Conservation (phyloP, 2,329 filamentous ascomycete species). For the Fusarium subglutinans region DNA sequence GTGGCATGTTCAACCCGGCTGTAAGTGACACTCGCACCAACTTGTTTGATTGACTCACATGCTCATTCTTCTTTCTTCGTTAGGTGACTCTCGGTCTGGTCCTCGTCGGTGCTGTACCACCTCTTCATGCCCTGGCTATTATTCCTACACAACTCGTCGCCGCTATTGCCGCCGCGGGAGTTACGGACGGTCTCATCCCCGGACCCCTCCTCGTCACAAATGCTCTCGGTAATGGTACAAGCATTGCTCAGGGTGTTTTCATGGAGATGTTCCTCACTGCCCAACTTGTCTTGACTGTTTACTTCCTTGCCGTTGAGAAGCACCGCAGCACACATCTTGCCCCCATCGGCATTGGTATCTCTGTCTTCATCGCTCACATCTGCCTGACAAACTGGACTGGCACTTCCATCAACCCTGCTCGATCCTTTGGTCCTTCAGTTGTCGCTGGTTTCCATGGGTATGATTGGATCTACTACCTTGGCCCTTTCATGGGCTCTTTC, state of each 20-base stretch:
- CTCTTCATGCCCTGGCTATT: slow-evolving; percentile 61
- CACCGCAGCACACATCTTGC: slow-evolving; percentile 77
- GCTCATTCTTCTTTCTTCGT: neutral
- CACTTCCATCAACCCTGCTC: slow-evolving; percentile 60
- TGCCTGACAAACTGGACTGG: slow-evolving; percentile 58
- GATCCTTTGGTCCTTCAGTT: slow-evolving; percentile 60
- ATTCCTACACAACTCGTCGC: slow-evolving; percentile 66
- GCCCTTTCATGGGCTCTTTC: slow-evolving; percentile 59
- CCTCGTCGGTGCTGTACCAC: slow-evolving; percentile 66
- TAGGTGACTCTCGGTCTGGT: slow-evolving; percentile 67
- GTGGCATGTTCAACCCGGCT: slow-evolving; percentile 62
- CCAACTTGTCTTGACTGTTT: slow-evolving; percentile 70
- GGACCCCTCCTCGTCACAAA: slow-evolving; percentile 65
- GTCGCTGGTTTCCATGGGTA: slow-evolving; percentile 55
- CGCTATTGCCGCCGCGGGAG: slow-evolving; percentile 66
- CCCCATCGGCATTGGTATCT: slow-evolving; percentile 75
- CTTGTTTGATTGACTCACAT: neutral
- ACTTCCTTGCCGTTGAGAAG: slow-evolving; percentile 78
- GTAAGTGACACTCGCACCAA: slow-evolving; percentile 46
- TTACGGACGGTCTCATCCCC: slow-evolving; percentile 67
- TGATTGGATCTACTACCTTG: slow-evolving; percentile 66
- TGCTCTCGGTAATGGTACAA: slow-evolving; percentile 61
- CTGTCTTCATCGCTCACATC: slow-evolving; percentile 70
- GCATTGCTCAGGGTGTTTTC: slow-evolving; percentile 67
- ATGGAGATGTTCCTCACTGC: slow-evolving; percentile 74